Conservation (phyloP, 225 moss, liverwort and hornwort species). For the Straminergon stramineum region DNA sequence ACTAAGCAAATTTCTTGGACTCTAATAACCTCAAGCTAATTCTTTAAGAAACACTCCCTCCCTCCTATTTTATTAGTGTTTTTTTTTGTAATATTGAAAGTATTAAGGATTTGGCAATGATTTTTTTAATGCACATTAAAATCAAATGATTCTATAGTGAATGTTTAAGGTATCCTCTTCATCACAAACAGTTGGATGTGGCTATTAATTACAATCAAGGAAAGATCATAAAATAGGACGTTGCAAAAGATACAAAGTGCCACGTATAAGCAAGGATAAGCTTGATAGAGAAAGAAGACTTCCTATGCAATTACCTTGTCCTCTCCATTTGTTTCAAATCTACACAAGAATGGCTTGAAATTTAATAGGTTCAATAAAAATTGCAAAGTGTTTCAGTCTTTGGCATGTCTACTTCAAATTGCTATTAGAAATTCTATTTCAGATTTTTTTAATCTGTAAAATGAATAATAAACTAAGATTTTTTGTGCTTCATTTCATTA, state of each 20-base stretch:
- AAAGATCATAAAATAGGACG: background rate
- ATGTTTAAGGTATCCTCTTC: background rate
- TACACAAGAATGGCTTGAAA: fast-evolving
- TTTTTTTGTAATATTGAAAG: background rate
- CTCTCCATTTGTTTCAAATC: background rate
- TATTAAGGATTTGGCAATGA: background rate
- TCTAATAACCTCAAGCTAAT: fast-evolving
- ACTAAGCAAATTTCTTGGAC: fast-evolving
- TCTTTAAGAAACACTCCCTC: background rate
- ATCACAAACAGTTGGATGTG: background rate
- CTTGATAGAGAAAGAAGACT: background rate
- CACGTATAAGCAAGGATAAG: background rate
- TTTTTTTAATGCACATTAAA: background rate
- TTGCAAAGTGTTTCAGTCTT: background rate
- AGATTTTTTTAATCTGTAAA: background rate
- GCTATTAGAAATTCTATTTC: background rate
- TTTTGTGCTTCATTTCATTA: background rate
- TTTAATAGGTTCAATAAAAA: background rate
- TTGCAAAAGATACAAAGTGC: background rate
- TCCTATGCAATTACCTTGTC: background rate
- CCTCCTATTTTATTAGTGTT: too few species aligned
- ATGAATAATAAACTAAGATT: background rate
- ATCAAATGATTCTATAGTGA: background rate
- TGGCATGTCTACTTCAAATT: background rate
- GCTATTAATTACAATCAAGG: background rate